Evolutionary conservation across 179 eudicot species (phyloP), one percentile per base, ranked within the genome.

Genomic region (Amaranthus tricolor): DNA sequence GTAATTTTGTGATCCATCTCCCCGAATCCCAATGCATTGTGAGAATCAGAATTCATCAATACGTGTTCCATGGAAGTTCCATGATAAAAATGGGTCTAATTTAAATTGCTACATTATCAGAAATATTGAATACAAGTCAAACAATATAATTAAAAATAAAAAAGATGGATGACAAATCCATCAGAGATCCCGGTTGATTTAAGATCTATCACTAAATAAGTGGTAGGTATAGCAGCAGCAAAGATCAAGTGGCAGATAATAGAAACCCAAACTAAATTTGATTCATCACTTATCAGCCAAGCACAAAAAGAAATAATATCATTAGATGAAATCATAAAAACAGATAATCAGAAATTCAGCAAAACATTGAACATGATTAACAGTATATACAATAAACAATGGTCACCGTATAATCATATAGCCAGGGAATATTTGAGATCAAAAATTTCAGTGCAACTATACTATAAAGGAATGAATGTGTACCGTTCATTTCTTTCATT

Each of bases 401-500:
- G 8, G 31, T 47, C 13, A 50, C 5, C 10, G 24, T 11, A 58
- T 8, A 43, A 76, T 19, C 50, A 58, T 64, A 19, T 44, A 55
- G 16, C 63, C 47, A 45, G 50, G 49, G 43, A 47, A 1, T 4
- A 40, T 9, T 6, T 5, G 3, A 20, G 60, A 2, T 19, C 0
- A 2, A 16, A 16, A 12, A 52, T 13, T 43, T 58, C 6, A 47
- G 24, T 47, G 70, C 52, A 66, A 50, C 14, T 68, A 68, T 44
- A 15, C n/a, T 51, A 9, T 50, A 9, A 21, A 7, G 13, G 6
- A 14, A 24, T 54, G 49, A 31, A 59, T 45, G 73, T 83, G 44
- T 78, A 94, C 98, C 98, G 78, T 92, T 94, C 94, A 94, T 94
- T 81, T 94, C 98, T 82, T 94, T 94, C 6, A 92, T 78, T 5